Evolutionary conservation across 2,329 filamentous ascomycete genomes (phyloP).

Genomic region (Arthrobotrys sinensis): DNA sequence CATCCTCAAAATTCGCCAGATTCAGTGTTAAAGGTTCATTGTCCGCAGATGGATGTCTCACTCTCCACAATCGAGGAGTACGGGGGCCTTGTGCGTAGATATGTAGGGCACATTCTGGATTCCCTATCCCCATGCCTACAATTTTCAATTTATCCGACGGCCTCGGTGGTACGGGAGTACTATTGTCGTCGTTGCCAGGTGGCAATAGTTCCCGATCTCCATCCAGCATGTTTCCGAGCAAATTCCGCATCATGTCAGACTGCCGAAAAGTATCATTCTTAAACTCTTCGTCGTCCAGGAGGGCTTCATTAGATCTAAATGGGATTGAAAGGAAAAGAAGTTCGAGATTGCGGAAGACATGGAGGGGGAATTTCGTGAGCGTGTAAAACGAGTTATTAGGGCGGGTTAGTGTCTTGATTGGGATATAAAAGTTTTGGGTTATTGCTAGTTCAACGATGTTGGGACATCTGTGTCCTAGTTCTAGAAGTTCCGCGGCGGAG

Average conservation of each 20-base stretch:
- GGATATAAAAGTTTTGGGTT: background rate
- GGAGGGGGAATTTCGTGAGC: background rate
- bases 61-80: background rate
- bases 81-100: too few species aligned
- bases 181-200: background rate
- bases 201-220: background rate
- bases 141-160: background rate
- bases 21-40: background rate
- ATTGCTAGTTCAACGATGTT: background rate
- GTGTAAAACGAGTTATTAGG: too few species aligned
- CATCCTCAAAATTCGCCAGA: background rate
- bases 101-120: background rate
- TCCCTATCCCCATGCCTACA: background rate
- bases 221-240: background rate
- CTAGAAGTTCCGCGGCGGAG: background rate
- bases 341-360: background rate
- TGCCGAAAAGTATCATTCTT: background rate
- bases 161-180: background rate
- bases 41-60: background rate
- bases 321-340: background rate
- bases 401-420: too few species aligned
- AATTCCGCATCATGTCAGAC: background rate
- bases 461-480: background rate
- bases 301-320: background rate
- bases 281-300: background rate